These are phyloP conservation scores for Porpolomopsis calyptriformis DNA, from an alignment of 768 basidiomycete genomes.

Conservation along the genomic window DNA sequence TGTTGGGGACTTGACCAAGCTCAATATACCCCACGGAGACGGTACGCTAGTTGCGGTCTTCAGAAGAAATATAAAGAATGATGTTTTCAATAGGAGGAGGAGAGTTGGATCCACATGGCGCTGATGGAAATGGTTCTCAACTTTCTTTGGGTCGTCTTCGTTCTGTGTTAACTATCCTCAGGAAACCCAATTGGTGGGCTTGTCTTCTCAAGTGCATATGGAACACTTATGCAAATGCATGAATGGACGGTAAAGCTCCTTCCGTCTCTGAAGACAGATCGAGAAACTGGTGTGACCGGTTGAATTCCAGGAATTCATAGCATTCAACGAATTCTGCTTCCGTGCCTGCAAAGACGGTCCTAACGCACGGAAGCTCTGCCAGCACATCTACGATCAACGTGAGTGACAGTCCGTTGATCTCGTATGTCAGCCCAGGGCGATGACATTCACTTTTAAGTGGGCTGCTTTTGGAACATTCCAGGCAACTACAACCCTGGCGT, in stretches of 20 bases:
- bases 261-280: no score
- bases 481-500: constrained; percentile 33
- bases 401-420: neutral
- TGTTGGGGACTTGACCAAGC: constrained; percentile 49
- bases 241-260: constrained; percentile 54
- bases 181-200: constrained; percentile 55
- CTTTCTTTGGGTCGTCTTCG: constrained; percentile 1
- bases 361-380: constrained; percentile 41
- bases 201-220: constrained; percentile 67
- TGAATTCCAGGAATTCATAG: constrained; percentile 45
- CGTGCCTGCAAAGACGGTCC: constrained; percentile 51
- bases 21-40: constrained; percentile 56
- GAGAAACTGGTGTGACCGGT: no score
- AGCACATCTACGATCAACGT: constrained; percentile 44
- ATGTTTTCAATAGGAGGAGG: constrained; percentile 6
- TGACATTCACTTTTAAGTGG: constrained; percentile 23
- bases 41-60: constrained; percentile 21
- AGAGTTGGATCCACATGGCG: constrained; percentile 61
- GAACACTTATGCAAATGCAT: constrained; percentile 43
- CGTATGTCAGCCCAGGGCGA: no score
- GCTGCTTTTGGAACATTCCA: constrained; percentile 55
- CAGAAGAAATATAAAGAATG: neutral
- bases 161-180: constrained; percentile 10
- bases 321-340: constrained; percentile 55
- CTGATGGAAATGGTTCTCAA: constrained; percentile 38